Conservation (phyloP, 164 flowering plant genomes). For the Dillenia suffruticosa region DNA sequence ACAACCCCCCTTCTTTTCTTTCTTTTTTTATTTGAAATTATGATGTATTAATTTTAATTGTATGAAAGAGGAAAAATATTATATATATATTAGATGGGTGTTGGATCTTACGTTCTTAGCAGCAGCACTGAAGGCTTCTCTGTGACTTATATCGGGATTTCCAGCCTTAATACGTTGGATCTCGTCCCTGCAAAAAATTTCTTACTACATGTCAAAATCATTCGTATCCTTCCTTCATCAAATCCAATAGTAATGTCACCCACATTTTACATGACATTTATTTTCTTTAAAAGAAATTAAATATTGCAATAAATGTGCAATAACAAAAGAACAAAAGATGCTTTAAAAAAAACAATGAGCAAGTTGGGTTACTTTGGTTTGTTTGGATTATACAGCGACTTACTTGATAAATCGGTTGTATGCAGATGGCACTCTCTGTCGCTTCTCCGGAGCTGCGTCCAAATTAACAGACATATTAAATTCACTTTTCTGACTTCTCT, state of each 20-base stretch:
- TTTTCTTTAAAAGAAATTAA: no score
- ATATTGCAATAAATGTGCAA: neutral
- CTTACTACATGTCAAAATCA: slow-evolving; percentile 4
- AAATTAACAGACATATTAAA: slow-evolving; percentile 29
- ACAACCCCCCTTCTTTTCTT: no score
- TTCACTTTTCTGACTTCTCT: slow-evolving; percentile 25
- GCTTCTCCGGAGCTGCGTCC: slow-evolving; percentile 90
- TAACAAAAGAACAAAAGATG: neutral
- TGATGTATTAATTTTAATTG: no score
- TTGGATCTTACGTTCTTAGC: slow-evolving; percentile 89
- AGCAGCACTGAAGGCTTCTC: slow-evolving; percentile 99
- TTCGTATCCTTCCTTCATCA: neutral
- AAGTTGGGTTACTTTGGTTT: no score
- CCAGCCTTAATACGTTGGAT: slow-evolving; percentile 99
- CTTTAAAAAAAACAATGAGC: neutral
- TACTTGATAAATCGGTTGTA: slow-evolving; percentile 98
- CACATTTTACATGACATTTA: no score
- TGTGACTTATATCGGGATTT: slow-evolving; percentile 94
- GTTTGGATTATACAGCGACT: slow-evolving; percentile 18
- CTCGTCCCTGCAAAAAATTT: slow-evolving; percentile 68
- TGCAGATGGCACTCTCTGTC: slow-evolving; percentile 99
- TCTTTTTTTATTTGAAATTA: no score
- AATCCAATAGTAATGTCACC: neutral
- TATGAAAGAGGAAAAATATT: no score
- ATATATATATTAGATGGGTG: neutral